Evolutionary conservation across 257 asterid genomes (phyloP).

Genomic region (Striga asiatica): DNA sequence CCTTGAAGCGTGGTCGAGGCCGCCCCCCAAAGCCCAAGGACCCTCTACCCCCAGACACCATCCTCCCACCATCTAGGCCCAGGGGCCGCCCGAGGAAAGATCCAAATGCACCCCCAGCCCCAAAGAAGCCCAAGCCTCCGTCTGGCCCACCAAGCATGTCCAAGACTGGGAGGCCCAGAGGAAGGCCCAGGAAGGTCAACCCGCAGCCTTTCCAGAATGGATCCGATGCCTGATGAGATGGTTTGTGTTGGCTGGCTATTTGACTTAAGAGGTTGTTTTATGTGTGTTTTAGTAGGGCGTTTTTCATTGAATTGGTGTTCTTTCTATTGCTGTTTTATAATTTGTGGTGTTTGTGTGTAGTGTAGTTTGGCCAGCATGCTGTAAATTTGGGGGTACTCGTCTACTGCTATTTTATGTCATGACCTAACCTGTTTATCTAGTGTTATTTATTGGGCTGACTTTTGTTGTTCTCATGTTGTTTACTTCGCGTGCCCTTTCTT

Average conservation of each 20-base stretch:
- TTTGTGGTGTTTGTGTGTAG: slow-evolving; percentile 21
- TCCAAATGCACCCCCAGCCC: slow-evolving; percentile 56
- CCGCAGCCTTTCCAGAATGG: slow-evolving; percentile 44
- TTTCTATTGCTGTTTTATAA: neutral
- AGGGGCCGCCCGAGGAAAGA: slow-evolving; percentile 83
- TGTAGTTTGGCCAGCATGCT: slow-evolving; percentile 17
- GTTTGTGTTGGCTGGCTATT: slow-evolving; percentile 12
- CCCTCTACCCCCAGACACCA: slow-evolving; percentile 26
- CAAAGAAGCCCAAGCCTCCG: slow-evolving; percentile 53
- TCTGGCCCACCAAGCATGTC: slow-evolving; percentile 27
- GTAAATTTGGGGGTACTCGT: slow-evolving; percentile 26
- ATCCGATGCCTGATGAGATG: slow-evolving; percentile 24
- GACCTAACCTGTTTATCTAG: neutral
- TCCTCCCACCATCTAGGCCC: slow-evolving; percentile 35
- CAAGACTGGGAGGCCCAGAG: slow-evolving; percentile 53
- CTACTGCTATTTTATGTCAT: slow-evolving; percentile 10
- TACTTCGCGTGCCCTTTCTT: too few species aligned
- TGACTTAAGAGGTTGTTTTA: slow-evolving; percentile 7
- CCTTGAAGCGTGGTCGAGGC: slow-evolving; percentile 67
- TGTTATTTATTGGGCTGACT: slow-evolving; percentile 8
- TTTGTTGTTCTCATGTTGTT: neutral
- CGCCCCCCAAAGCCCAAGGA: slow-evolving; percentile 70
- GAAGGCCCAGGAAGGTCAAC: slow-evolving; percentile 67
- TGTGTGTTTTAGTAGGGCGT: slow-evolving; percentile 12
- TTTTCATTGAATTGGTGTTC: neutral